phyloP scores from a whole-genome alignment of 2,329 filamentous ascomycete species.

The Xylariaceae sp. region DNA sequence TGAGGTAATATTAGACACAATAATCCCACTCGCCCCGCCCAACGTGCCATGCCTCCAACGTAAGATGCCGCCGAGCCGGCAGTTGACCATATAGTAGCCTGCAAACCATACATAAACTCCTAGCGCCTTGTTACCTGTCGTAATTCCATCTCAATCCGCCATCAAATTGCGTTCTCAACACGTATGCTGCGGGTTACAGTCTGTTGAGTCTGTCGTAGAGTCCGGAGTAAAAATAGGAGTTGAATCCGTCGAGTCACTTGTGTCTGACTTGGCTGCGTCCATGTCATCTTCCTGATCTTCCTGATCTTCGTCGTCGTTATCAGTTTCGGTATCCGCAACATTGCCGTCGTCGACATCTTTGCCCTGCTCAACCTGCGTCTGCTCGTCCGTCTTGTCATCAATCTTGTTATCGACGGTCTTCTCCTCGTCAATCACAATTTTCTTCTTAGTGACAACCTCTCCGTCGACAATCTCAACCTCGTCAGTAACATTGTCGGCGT shows the following conservation, averaged over 20 bases:
- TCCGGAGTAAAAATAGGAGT: conserved; percentile 28
- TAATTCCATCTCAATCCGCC: neutral
- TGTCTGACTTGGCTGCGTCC: conserved; percentile 27
- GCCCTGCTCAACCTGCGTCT: conserved; percentile 9
- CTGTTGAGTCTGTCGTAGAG: conserved; percentile 14
- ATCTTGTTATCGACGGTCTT: conserved; percentile 7
- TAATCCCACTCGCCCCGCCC: conserved; percentile 2
- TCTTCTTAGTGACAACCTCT: conserved; percentile 28
- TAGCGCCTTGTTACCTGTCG: neutral
- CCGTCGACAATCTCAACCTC: conserved; percentile 34
- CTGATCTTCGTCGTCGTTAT: conserved; percentile 28
- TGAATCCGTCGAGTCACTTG: conserved; percentile 28
- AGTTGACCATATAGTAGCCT: too few relatives aligned
- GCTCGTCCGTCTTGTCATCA: conserved; percentile 12
- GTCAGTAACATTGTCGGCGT: conserved; percentile 25
- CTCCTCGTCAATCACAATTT: conserved; percentile 31
- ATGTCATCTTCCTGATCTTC: conserved; percentile 23
- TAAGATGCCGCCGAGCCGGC: too few relatives aligned
- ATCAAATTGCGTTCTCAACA: neutral
- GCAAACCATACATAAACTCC: neutral
- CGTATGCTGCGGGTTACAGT: conserved; percentile 24
- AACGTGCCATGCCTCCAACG: too few relatives aligned
- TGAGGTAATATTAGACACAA: neutral
- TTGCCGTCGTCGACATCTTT: conserved; percentile 15
- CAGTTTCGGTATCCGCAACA: conserved; percentile 19